Percentiles rank a stretch among this genome's conserved stretches.
Evolutionary conservation across 2,329 filamentous ascomycete genomes (phyloP).

Genomic region (Teratosphaeriaceae sp.): DNA sequence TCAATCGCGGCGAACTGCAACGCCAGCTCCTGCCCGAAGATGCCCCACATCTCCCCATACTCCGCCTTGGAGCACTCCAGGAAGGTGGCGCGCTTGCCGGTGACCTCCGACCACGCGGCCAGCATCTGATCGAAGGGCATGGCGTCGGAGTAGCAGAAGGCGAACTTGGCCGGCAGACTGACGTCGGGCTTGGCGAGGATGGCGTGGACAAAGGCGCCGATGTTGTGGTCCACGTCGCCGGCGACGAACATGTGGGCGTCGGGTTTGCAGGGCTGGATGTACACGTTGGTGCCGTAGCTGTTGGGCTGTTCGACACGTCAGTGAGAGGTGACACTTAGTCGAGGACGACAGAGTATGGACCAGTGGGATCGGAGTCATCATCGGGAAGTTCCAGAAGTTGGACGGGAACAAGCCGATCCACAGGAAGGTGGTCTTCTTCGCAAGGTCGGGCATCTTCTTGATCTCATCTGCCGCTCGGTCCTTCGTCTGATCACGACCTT

Average conservation of each 20-base stretch:
- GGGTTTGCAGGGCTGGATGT: conserved; percentile 5
- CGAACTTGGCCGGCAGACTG: conserved; percentile 8
- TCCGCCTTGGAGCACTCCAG: conserved; percentile 3
- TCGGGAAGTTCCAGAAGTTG: conserved; percentile 9
- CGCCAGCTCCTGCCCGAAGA: conserved; percentile 7
- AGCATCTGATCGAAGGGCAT: conserved; percentile 8
- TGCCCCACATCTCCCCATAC: conserved; percentile 7
- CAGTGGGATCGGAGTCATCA: conserved; percentile 9
- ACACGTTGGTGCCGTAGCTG: conserved; percentile 6
- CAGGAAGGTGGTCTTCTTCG: conserved; percentile 15
- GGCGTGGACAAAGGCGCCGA: conserved; percentile 8
- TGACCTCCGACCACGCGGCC: conserved; percentile 8
- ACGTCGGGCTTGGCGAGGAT: conserved; percentile 8
- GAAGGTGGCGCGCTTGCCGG: conserved; percentile 7
- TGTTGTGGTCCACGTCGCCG: conserved; percentile 9
- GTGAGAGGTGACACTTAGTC: not conserved
- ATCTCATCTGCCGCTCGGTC: conserved; percentile 14
- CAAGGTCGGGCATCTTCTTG: conserved; percentile 10
- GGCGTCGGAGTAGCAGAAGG: conserved; percentile 7
- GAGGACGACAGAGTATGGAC: not conserved
- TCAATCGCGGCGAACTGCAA: conserved; percentile 6
- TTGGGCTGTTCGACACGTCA: conserved; percentile 2
- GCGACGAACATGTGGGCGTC: conserved; percentile 3
- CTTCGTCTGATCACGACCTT: conserved; percentile 11
- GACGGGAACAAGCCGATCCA: conserved; percentile 13